These are phyloP conservation scores for Apophysomyces ossiformis DNA, from an alignment of 371 early-diverging fungal genomes.

Conservation along the genomic window DNA sequence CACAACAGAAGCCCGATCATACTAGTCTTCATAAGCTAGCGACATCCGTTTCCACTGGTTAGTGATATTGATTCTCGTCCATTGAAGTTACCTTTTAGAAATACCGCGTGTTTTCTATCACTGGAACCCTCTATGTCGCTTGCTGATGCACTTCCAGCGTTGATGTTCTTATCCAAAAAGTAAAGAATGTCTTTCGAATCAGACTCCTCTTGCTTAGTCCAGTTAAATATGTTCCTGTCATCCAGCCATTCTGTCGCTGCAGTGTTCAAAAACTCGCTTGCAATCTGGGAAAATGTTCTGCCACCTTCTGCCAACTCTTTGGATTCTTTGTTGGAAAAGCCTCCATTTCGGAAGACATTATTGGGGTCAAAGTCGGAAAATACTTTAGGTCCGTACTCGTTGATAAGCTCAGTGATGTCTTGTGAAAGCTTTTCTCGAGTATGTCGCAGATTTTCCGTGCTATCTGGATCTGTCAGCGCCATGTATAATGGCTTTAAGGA, in stretches of 20 bases:
- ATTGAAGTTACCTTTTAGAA: neutral
- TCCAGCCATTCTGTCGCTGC: conserved; percentile 56
- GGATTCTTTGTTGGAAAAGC: conserved; percentile 29
- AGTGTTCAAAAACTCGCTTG: conserved; percentile 40
- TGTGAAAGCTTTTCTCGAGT: conserved; percentile 77
- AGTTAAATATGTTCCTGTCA: conserved; percentile 64
- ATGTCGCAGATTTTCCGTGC: conserved; percentile 60
- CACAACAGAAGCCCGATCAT: no score
- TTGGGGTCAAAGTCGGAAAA: conserved; percentile 78
- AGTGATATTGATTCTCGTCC: no score
- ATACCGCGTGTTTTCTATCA: neutral
- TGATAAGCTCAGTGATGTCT: conserved; percentile 79
- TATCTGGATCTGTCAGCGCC: conserved; percentile 66
- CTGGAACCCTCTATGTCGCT: conserved; percentile 1
- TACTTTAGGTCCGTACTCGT: conserved; percentile 87
- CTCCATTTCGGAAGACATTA: conserved; percentile 30
- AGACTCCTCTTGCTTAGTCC: conserved; percentile 50
- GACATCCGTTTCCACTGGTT: no score
- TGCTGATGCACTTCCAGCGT: conserved; percentile 13
- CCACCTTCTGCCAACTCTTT: conserved; percentile 43
- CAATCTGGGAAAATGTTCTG: conserved; percentile 41
- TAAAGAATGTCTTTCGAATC: conserved; percentile 56
- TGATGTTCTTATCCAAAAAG: conserved; percentile 49
- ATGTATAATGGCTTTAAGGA: conserved; percentile 87
- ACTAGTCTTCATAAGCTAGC: no score